Conservation (phyloP, 148 eudicot genomes). For the Rhododendron simsii region DNA sequence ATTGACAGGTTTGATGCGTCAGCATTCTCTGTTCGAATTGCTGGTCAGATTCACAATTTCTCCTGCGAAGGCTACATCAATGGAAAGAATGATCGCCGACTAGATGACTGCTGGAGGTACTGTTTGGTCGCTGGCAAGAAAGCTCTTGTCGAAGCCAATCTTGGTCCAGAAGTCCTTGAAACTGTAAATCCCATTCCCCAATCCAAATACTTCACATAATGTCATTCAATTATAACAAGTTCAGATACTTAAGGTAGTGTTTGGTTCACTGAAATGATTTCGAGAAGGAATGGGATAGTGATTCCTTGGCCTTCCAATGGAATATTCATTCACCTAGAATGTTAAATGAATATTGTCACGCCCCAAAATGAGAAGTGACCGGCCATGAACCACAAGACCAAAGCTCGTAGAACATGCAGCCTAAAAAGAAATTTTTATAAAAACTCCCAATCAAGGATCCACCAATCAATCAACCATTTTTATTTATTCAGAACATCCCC, state of each 20-base stretch:
- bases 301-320: too few species aligned
- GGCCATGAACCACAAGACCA: too few species aligned
- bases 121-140: slow-evolving; percentile 50
- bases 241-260: background rate
- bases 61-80: slow-evolving; percentile 46
- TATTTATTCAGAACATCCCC: too few species aligned
- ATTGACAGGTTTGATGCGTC: slow-evolving; percentile 44
- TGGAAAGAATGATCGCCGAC: slow-evolving; percentile 49
- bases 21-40: slow-evolving; percentile 30
- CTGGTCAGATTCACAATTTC: slow-evolving; percentile 45
- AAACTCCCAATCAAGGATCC: too few species aligned
- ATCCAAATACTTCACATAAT: background rate
- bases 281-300: too few species aligned
- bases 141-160: slow-evolving; percentile 48
- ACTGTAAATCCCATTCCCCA: slow-evolving; percentile 18
- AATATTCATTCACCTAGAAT: too few species aligned
- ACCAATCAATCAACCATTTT: too few species aligned
- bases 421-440: too few species aligned
- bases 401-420: too few species aligned
- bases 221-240: background rate
- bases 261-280: too few species aligned
- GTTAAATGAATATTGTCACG: too few species aligned
- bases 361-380: too few species aligned
- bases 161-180: slow-evolving; percentile 35
- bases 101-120: slow-evolving; percentile 48